These are phyloP conservation scores for Venturia asperata DNA, from an alignment of 2,329 filamentous ascomycete genomes.

Conservation along the genomic window DNA sequence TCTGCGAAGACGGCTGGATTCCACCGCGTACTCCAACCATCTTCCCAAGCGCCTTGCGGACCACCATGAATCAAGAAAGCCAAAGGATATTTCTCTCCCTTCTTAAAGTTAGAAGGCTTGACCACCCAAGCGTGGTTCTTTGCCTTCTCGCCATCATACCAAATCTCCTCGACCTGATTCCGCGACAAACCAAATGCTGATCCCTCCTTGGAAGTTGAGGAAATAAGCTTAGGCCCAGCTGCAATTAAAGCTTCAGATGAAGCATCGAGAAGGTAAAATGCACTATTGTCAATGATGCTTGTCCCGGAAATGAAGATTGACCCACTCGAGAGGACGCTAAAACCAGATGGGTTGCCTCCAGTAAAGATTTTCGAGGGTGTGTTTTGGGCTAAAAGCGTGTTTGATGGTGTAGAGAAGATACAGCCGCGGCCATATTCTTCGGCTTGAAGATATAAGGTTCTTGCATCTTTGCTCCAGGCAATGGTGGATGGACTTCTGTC, in stretches of 20 bases:
- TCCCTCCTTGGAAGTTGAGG: slow-evolving; percentile 60
- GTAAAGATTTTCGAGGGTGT: slow-evolving; percentile 28
- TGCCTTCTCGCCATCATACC: slow-evolving; percentile 60
- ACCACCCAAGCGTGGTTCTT: slow-evolving; percentile 64
- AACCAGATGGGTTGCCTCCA: slow-evolving; percentile 35
- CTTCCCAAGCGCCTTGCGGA: slow-evolving; percentile 67
- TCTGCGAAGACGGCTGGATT: slow-evolving; percentile 81
- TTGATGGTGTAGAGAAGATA: slow-evolving; percentile 56
- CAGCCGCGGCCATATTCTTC: slow-evolving; percentile 60
- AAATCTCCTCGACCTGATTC: slow-evolving; percentile 54
- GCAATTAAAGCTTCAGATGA: slow-evolving; percentile 24
- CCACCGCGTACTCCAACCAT: slow-evolving; percentile 76
- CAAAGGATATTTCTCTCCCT: slow-evolving; percentile 67
- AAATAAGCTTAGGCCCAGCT: slow-evolving; percentile 38
- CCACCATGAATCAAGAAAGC: slow-evolving; percentile 77
- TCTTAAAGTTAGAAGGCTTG: slow-evolving; percentile 57
- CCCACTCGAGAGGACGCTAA: slow-evolving; percentile 45
- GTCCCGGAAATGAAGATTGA: slow-evolving; percentile 58
- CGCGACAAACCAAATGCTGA: slow-evolving; percentile 58
- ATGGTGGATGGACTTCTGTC: slow-evolving; percentile 47
- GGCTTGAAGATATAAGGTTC: slow-evolving; percentile 63
- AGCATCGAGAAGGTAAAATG: slow-evolving; percentile 53
- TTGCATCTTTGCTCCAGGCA: slow-evolving; percentile 47
- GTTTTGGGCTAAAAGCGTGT: slow-evolving; percentile 32
- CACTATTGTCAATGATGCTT: slow-evolving; percentile 65